Base-by-base conservation (phyloP, 805 yeast genomes). In the Barnettozyma sucrosica region DNA sequence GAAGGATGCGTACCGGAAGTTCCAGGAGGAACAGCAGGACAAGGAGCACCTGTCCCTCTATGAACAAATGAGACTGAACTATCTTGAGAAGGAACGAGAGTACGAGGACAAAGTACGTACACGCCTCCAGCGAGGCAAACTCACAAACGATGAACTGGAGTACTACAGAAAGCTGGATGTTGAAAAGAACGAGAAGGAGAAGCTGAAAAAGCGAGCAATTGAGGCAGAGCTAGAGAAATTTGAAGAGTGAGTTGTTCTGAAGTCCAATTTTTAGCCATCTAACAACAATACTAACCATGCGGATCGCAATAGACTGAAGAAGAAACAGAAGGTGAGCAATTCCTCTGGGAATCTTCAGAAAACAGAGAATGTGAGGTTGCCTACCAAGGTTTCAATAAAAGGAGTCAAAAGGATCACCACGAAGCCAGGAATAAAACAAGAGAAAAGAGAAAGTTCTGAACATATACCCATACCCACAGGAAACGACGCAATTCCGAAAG, bases 21-120 rank as follows among this genome's bases (percentile, higher is more conserved):
- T 48, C 30, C 49, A 54, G 13, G 51, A 50, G 6, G 60, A 56
- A 7, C 52, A 51, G 21, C 59, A 59, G 23, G 57, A 53, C 6
- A 36, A 51, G 19, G 62, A 59, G 43, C 43, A 54, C 2, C 44
- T 52, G 7, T 57, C 65, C 0, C 47, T 61, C 2, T 61, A 48
- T 26, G 62, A 61, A n/a, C 65, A 61, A 50, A 57, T 61, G 63
- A 55, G 51, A 41, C 21, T 51, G 23, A 61, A 59, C 45, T 52
- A 61, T 36, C 34, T 58, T 16, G 46, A 48, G 30, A 59, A 56
- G 48, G 65, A 61, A 32, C 43, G 39, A 14, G 57, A 51, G 20
- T 55, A 52, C 45, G 55, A 57, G 37, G 62, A 55, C 14, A 58
- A 58, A 36, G 51, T 56, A 14, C 51, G 54, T 21, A 51, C 55